These are phyloP conservation scores for Lanmaoa rubissima DNA, from an alignment of 768 basidiomycete species.

Conservation along the genomic window DNA sequence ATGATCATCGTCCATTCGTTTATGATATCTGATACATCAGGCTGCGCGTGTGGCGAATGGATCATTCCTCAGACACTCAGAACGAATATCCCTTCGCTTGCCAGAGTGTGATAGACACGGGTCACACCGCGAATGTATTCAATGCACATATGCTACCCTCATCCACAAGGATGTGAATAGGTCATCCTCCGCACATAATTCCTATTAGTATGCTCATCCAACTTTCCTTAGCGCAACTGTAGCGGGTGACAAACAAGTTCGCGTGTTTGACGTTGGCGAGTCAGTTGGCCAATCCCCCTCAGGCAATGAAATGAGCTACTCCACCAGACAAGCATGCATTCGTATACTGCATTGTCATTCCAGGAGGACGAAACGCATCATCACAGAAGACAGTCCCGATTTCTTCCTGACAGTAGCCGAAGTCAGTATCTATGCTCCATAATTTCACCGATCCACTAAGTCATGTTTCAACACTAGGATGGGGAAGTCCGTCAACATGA, in stretches of 20 bases:
- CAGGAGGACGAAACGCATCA: constrained; percentile 72
- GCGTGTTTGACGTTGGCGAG: constrained; percentile 70
- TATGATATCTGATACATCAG: constrained; percentile 33
- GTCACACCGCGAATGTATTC: constrained; percentile 84
- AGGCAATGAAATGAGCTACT: constrained; percentile 46
- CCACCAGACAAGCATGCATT: constrained; percentile 46
- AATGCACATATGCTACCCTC: constrained; percentile 76
- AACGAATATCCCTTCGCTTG: constrained; percentile 65
- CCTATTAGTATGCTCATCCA: constrained; percentile 5
- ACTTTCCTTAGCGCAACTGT: constrained; percentile 54
- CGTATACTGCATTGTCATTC: constrained; percentile 67
- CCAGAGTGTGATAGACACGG: constrained; percentile 69
- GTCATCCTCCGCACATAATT: constrained; percentile 15
- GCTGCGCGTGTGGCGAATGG: constrained; percentile 77
- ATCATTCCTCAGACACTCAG: constrained; percentile 35
- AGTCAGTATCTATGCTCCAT: constrained; percentile 38
- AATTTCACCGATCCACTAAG: constrained; percentile 10
- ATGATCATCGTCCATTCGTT: background rate
- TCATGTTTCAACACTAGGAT: constrained; percentile 50
- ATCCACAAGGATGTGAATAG: constrained; percentile 71
- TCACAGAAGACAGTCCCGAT: constrained; percentile 77
- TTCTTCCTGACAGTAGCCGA: constrained; percentile 78
- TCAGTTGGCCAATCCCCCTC: constrained; percentile 37
- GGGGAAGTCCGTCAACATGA: constrained; percentile 89
- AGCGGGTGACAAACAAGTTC: constrained; percentile 73